Evolutionary conservation across 2,329 filamentous ascomycete species (phyloP), one percentile per base, ranked within the genome.

Genomic region (Fusarium zealandicum): DNA sequence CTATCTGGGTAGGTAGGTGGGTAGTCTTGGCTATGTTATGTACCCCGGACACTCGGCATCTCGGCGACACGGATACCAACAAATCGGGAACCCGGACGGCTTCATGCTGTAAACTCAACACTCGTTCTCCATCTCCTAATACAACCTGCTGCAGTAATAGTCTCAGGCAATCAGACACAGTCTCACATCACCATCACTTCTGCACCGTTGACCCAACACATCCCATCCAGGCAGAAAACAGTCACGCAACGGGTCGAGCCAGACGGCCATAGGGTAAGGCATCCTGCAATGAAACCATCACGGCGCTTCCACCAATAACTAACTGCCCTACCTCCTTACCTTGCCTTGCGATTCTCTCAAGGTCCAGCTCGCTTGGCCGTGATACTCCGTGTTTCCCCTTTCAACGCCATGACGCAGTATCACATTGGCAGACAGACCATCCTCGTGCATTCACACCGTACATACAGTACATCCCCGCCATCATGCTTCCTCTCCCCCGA

Each of bases 11-110:
- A n/a, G n/a, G n/a, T n/a, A n/a, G n/a, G n/a, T n/a, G n/a, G n/a
- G n/a, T 42, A 39, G 50, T 50, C 28, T 59, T 49, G 60, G 57
- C 55, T 48, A 59, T 51, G n/a, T n/a, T n/a, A n/a, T n/a, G n/a
- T 33, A 41, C 45, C 37, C 63, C 45, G 40, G 50, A 22, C 35
- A 51, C 43, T 61, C 49, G 48, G 53, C 51, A 30, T 47, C 27
- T 50, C 45, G 46, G 46, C 20, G 40, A 52, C 43, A 20, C 49
- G 52, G 49, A 41, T 20, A 43, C 28, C 46, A 44, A 14, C 31
- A 44, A 51, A 37, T 38, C 47, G 39, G 47, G 28, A 28, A 5
- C 14, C 42, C 25, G 40, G 35, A 28, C 18, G 27, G 40, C 27
- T n/a, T 38, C 33, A 38, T n/a, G n/a, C n/a, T n/a, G n/a, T 31